These are phyloP conservation scores for Chloromonas sp. DNA, from an alignment of 163 green algal genomes.

Conservation along the genomic window DNA sequence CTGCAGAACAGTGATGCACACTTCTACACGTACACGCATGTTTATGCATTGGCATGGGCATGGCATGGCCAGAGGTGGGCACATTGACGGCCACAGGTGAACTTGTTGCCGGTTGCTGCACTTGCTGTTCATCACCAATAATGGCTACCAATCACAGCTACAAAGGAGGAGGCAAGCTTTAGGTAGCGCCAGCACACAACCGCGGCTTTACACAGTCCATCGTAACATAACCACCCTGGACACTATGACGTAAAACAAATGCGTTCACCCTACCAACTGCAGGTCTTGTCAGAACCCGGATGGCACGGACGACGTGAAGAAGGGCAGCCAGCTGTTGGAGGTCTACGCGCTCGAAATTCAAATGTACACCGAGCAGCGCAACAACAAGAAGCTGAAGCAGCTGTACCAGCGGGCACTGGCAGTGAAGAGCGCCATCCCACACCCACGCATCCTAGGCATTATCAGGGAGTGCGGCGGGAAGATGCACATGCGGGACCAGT, in stretches of 20 bases:
- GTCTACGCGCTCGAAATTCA: conserved; percentile 98
- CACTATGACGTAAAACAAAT: too few relatives aligned
- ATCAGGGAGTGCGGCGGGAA: conserved; percentile 94
- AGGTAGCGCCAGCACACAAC: too few relatives aligned
- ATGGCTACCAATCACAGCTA: too few relatives aligned
- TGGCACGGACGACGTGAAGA: conserved; percentile 87
- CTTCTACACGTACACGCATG: neutral
- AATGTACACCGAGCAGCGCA: conserved; percentile 87
- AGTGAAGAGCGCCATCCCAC: conserved; percentile 92
- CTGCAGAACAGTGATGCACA: too few relatives aligned
- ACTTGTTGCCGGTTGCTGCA: too few relatives aligned
- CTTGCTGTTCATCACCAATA: too few relatives aligned
- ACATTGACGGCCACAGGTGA: too few relatives aligned
- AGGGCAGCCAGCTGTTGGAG: conserved; percentile 97
- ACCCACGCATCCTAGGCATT: conserved; percentile 96
- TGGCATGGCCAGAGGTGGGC: too few relatives aligned
- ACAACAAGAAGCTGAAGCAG: conserved; percentile 89
- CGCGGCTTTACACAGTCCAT: too few relatives aligned
- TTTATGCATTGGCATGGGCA: too few relatives aligned
- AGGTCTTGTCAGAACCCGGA: conserved; percentile 68
- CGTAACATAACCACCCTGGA: too few relatives aligned
- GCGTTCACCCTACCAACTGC: neutral
- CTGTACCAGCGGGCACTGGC: conserved; percentile 56
- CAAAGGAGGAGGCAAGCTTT: too few relatives aligned
- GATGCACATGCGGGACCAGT: conserved; percentile 79